These are phyloP conservation scores for Acephala macrosclerotiorum DNA, from an alignment of 2,329 filamentous ascomycete species.

Conservation along the genomic window DNA sequence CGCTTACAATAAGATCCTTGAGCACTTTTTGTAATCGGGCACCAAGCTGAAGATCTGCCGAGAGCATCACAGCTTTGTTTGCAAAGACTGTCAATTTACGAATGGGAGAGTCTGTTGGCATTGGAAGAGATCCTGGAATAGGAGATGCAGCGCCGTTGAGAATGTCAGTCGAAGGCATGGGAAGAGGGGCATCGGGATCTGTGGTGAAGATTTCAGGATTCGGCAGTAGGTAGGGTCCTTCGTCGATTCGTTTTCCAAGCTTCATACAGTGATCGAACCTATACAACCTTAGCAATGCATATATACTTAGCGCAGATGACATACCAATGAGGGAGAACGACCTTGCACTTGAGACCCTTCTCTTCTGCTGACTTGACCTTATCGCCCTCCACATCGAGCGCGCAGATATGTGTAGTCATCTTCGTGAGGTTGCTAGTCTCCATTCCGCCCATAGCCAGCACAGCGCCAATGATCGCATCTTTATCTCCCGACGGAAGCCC, in stretches of 20 bases:
- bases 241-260: constrained; percentile 89
- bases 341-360: constrained; percentile 76
- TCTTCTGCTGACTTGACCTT: constrained; percentile 69
- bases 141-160: constrained; percentile 72
- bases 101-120: constrained; percentile 53
- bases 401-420: constrained; percentile 87
- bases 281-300: constrained; percentile 36
- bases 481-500: constrained; percentile 87
- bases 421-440: constrained; percentile 76
- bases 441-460: constrained; percentile 87
- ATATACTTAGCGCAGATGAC: not conserved
- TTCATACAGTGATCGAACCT: constrained; percentile 98
- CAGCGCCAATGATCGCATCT: constrained; percentile 90
- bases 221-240: constrained; percentile 84
- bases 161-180: constrained; percentile 63
- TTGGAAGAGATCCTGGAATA: constrained; percentile 50
- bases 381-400: constrained; percentile 76
- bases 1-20: constrained; percentile 71
- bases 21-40: constrained; percentile 72
- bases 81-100: constrained; percentile 77
- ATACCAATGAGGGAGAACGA: constrained; percentile 93
- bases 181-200: constrained; percentile 61
- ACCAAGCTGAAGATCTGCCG: constrained; percentile 75
- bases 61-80: constrained; percentile 79
- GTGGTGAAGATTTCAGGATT: constrained; percentile 81